Evolutionary conservation across 192 early-diverging fungal species (phyloP).

Genomic region (Obelidium mucronatum): DNA sequence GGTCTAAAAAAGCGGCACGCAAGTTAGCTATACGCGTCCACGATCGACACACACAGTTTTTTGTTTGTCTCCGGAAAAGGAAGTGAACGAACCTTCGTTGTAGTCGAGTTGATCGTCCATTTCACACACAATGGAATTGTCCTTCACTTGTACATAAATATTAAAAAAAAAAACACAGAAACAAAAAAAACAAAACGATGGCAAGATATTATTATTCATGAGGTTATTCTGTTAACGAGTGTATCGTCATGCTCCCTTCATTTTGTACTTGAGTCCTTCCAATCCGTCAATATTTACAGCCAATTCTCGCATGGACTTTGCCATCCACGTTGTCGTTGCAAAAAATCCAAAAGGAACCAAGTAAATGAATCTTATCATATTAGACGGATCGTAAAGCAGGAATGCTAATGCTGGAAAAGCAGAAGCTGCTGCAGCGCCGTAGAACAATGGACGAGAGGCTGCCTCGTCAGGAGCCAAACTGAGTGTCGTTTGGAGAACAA

Average conservation of each 20-base stretch:
- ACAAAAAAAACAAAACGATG: background rate
- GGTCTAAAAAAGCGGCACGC: background rate
- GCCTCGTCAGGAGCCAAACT: background rate
- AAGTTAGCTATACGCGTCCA: background rate
- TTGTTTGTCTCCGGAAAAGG: background rate
- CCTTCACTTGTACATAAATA: background rate
- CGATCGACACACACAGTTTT: background rate
- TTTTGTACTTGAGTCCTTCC: constrained; percentile 1
- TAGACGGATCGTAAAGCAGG: background rate
- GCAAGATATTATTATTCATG: too few species aligned
- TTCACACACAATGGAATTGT: background rate
- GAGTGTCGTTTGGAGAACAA: background rate
- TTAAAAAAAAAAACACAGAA: background rate
- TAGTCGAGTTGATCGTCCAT: background rate
- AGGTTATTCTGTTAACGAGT: background rate
- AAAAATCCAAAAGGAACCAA: background rate
- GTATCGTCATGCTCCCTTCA: constrained; percentile 11
- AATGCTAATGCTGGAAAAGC: background rate
- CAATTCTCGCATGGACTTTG: background rate
- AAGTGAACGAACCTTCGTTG: background rate
- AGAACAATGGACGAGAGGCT: background rate
- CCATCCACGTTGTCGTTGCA: background rate
- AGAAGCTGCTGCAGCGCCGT: background rate
- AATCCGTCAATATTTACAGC: background rate
- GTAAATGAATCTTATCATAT: background rate